These are phyloP conservation scores for Dactylellina leptospora DNA, from an alignment of 2,329 filamentous ascomycete species.

Conservation along the genomic window DNA sequence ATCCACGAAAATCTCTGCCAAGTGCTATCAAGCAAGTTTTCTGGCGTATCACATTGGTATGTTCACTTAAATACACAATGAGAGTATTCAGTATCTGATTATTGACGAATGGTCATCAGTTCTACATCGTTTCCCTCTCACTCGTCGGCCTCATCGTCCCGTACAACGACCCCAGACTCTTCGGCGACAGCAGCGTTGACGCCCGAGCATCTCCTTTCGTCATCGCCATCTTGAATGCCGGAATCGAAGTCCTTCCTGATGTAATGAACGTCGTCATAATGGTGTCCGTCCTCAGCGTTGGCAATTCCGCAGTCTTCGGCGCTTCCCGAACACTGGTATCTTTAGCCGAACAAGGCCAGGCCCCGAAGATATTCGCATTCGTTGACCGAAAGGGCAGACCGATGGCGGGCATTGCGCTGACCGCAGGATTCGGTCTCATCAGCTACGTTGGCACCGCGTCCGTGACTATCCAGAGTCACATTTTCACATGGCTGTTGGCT, in stretches of 20 bases:
- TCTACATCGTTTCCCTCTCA: constrained; percentile 84
- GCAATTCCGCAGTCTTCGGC: constrained; percentile 90
- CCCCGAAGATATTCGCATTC: constrained; percentile 78
- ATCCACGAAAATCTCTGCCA: constrained; percentile 81
- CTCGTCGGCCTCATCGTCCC: constrained; percentile 84
- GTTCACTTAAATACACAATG: background rate
- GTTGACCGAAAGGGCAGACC: constrained; percentile 84
- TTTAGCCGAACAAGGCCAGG: constrained; percentile 85
- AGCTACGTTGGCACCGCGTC: constrained; percentile 72
- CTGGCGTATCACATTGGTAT: constrained; percentile 80
- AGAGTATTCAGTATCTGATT: background rate
- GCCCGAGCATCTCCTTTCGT: constrained; percentile 87
- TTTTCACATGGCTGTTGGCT: constrained; percentile 82
- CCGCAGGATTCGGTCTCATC: constrained; percentile 75
- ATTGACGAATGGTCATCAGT: constrained; percentile 60
- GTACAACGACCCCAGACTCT: constrained; percentile 72
- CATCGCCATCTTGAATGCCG: constrained; percentile 85
- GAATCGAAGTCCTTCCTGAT: constrained; percentile 80
- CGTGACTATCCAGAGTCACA: constrained; percentile 69
- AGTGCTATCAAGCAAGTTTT: constrained; percentile 93
- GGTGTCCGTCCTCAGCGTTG: constrained; percentile 86
- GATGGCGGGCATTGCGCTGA: constrained; percentile 74
- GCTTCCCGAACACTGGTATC: constrained; percentile 89
- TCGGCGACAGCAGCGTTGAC: constrained; percentile 68
- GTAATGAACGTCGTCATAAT: constrained; percentile 97